Percentiles rank a stretch among this genome's conserved stretches.
Conservation (phyloP, 495 filamentous ascomycete species). For the Aspergillus diversus region DNA sequence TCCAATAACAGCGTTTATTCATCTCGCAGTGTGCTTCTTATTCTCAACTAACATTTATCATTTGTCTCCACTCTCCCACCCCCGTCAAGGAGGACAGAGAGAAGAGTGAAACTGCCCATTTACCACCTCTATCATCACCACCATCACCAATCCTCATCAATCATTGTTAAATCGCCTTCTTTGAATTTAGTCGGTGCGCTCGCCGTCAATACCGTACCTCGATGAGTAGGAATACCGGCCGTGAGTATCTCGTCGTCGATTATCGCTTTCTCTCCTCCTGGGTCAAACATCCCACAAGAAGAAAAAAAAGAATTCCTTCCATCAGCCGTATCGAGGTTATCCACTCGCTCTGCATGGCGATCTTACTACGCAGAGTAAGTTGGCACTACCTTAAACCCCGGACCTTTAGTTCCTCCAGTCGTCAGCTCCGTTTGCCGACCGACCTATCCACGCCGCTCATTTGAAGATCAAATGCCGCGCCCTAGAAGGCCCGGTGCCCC, state of each 20-base stretch:
- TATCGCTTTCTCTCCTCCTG: conserved; percentile 49
- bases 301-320: conserved; percentile 32
- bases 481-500: conserved; percentile 67
- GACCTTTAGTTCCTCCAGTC: conserved; percentile 24
- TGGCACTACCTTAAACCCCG: conserved; percentile 29
- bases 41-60: conserved; percentile 1
- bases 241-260: conserved; percentile 44
- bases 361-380: conserved; percentile 29
- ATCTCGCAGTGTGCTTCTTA: no score
- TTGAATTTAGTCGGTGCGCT: conserved; percentile 5
- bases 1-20: no score
- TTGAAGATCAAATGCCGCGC: conserved; percentile 61
- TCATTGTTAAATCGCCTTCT: neutral
- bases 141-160: conserved; percentile 1
- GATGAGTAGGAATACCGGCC: conserved; percentile 48
- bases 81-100: neutral
- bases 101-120: neutral
- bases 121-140: conserved; percentile 1
- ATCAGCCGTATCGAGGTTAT: conserved; percentile 25
- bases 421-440: conserved; percentile 23
- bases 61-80: neutral
- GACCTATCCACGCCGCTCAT: conserved; percentile 20
- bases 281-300: conserved; percentile 39
- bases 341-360: conserved; percentile 33
- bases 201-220: conserved; percentile 40